phyloP scores from a whole-genome alignment of 176 grass and related monocot species.

The maize (Zea mays) region Zm-B73-REFERENCE-NAM-5.0 NC_050096.1:263038001-263038500 shows the following conservation, averaged over 20 bases:
- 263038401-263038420: no score
- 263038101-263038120: constrained; percentile 34
- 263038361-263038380: no score
- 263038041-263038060: constrained; percentile 43
- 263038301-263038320: neutral
- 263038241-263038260: neutral
- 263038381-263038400: no score
- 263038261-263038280: neutral
- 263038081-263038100: constrained; percentile 48
- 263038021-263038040: neutral
- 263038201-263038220: constrained; percentile 35
- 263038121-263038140: constrained; percentile 35
- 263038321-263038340: neutral
- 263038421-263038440: no score
- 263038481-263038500: no score
- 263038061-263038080: constrained; percentile 46
- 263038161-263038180: constrained; percentile 36
- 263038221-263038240: constrained; percentile 26
- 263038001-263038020: neutral
- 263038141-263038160: constrained; percentile 8
- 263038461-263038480: no score
- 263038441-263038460: no score
- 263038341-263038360: no score
- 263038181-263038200: constrained; percentile 34
- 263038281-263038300: neutral